phyloP scores from a whole-genome alignment of 305 asterid genomes.

The Andrographis paniculata region DNA sequence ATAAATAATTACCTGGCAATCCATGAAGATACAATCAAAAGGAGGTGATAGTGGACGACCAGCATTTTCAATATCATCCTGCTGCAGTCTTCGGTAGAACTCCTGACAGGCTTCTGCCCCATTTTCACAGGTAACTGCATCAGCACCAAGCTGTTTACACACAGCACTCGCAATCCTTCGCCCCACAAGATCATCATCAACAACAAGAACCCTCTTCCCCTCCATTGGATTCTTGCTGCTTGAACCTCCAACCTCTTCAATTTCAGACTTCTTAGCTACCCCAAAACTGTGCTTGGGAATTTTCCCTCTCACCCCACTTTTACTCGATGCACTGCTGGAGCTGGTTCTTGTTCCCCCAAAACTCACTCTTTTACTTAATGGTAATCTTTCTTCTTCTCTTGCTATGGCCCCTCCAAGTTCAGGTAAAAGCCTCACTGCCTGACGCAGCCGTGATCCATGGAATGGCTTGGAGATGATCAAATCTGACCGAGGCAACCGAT shows the following conservation, averaged over 20 bases:
- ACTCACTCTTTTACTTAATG: conserved; percentile 1
- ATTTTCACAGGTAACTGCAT: conserved; percentile 21
- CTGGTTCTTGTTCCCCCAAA: not conserved
- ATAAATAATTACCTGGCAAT: conserved; percentile 32
- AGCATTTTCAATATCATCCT: no score
- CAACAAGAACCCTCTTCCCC: conserved; percentile 37
- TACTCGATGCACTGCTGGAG: conserved; percentile 5
- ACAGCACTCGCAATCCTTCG: conserved; percentile 23
- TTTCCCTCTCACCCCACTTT: conserved; percentile 10
- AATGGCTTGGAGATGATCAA: conserved; percentile 36
- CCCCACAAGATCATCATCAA: conserved; percentile 31
- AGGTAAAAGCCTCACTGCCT: conserved; percentile 29
- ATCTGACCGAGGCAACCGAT: conserved; percentile 31
- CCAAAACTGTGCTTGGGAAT: not conserved
- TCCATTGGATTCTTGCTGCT: conserved; percentile 18
- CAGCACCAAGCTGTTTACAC: conserved; percentile 34
- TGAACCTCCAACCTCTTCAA: conserved; percentile 17
- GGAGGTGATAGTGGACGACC: no score
- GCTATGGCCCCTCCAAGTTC: conserved; percentile 28
- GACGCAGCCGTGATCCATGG: conserved; percentile 44
- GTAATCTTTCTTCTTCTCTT: conserved; percentile 10
- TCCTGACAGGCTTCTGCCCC: conserved; percentile 34
- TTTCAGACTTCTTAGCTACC: conserved; percentile 8
- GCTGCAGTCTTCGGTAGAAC: conserved; percentile 24
- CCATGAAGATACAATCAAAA: conserved; percentile 48